A percentile compares a stretch with the other conserved stretches of the same genome.
These are phyloP conservation scores for Ceratocystis lukuohia DNA, from an alignment of 2,329 filamentous ascomycete species.

Conservation along the genomic window DNA sequence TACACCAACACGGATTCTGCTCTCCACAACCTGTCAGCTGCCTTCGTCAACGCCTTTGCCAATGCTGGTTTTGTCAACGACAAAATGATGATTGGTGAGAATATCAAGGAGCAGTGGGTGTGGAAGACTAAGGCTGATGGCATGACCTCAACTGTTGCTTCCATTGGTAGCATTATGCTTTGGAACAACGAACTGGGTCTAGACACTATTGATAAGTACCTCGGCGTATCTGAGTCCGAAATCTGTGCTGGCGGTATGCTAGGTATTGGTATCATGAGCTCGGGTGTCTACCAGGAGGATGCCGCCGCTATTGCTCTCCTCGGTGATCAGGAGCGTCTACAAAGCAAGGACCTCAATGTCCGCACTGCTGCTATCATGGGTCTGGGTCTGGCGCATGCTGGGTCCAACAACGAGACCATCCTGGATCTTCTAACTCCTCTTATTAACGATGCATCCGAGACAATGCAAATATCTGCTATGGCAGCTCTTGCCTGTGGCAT, in stretches of 20 bases:
- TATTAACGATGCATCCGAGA: conserved; percentile 66
- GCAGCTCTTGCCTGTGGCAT: conserved; percentile 82
- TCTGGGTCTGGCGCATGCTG: conserved; percentile 84
- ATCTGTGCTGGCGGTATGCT: conserved; percentile 87
- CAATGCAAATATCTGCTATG: conserved; percentile 96
- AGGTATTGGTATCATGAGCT: conserved; percentile 91
- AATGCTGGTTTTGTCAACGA: conserved; percentile 93
- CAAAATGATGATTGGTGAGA: conserved; percentile 91
- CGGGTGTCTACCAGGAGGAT: conserved; percentile 74
- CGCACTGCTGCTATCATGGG: conserved; percentile 87
- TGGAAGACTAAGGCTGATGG: conserved; percentile 99
- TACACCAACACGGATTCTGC: conserved; percentile 93
- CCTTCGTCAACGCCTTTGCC: conserved; percentile 92
- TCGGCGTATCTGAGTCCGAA: conserved; percentile 53
- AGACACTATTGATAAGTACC: conserved; percentile 90
- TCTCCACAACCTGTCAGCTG: conserved; percentile 86
- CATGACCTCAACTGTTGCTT: conserved; percentile 92
- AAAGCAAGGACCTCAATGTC: conserved; percentile 63
- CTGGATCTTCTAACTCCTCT: conserved; percentile 75
- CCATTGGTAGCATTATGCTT: conserved; percentile 76
- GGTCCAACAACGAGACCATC: conserved; percentile 83
- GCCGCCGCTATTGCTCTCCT: conserved; percentile 84
- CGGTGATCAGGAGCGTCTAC: conserved; percentile 64
- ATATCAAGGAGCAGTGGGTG: conserved; percentile 85
- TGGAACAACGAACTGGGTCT: conserved; percentile 90